phyloP scores from a whole-genome alignment of 2,329 filamentous ascomycete genomes.

The Pyrenochaeta sp. region DNA sequence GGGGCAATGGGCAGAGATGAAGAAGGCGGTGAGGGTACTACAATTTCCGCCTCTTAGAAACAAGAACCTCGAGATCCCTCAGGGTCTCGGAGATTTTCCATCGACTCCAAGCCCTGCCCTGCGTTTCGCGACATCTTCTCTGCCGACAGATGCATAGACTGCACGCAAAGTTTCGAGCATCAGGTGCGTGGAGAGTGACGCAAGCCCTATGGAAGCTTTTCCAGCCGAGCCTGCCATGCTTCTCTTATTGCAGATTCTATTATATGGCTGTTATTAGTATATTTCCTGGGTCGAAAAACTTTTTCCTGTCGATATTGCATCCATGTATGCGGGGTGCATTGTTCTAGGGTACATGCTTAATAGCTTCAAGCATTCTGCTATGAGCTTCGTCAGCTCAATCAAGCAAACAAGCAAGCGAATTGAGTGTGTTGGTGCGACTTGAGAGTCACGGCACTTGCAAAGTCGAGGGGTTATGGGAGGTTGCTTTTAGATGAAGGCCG shows the following conservation, averaged over 20 bases:
- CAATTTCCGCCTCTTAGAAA: background rate
- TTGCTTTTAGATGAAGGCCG: background rate
- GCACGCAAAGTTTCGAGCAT: background rate
- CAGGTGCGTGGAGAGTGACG: conserved; percentile 9
- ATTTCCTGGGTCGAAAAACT: conserved; percentile 9
- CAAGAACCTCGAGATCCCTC: background rate
- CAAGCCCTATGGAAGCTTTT: conserved; percentile 12
- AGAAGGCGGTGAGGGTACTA: background rate
- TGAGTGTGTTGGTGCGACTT: background rate
- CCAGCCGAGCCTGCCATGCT: background rate
- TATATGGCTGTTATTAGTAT: background rate
- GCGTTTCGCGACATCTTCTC: background rate
- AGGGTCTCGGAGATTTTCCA: background rate
- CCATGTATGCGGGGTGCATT: conserved; percentile 26
- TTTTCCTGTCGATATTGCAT: conserved; percentile 12
- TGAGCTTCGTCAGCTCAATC: conserved; percentile 35
- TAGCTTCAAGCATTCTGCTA: conserved; percentile 9
- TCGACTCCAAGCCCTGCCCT: background rate
- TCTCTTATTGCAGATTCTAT: background rate
- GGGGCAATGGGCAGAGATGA: background rate
- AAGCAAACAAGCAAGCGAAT: conserved; percentile 7
- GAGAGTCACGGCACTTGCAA: background rate
- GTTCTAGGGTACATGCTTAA: conserved; percentile 26
- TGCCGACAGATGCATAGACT: background rate
- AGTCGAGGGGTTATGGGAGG: background rate